Conservation (phyloP, 2,329 filamentous ascomycete species). For the Aspergillus transmontanensis region DNA sequence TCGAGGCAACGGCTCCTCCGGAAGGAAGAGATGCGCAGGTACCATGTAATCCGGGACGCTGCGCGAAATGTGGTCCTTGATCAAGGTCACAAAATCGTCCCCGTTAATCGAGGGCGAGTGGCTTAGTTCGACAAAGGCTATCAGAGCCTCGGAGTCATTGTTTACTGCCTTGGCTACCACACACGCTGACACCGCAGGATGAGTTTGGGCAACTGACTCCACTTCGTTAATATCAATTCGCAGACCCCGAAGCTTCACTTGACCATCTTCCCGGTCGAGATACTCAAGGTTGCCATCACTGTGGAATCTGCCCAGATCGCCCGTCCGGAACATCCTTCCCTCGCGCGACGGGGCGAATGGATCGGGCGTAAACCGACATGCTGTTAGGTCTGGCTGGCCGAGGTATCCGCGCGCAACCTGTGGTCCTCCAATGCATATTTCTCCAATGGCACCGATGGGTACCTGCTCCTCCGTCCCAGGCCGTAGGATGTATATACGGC, state of each 20-base stretch:
- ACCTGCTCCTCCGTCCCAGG: background rate
- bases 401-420: constrained; percentile 7
- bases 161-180: background rate
- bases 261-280: constrained; percentile 7
- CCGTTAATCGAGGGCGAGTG: background rate
- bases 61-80: constrained; percentile 1
- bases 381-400: background rate
- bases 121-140: background rate
- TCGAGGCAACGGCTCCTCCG: constrained; percentile 1
- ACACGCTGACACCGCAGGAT: constrained; percentile 1
- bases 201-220: background rate
- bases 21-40: background rate
- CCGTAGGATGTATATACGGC: too few species aligned
- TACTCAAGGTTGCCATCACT: constrained; percentile 5
- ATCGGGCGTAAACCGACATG: background rate
- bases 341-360: background rate
- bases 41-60: constrained; percentile 5
- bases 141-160: background rate
- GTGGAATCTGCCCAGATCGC: constrained; percentile 3
- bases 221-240: constrained; percentile 8
- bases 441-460: background rate
- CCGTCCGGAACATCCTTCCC: constrained; percentile 8
- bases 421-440: constrained; percentile 2
- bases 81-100: background rate
- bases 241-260: constrained; percentile 10